These are phyloP conservation scores for Yamagishiella unicocca DNA, from an alignment of 139 green algal genomes.

Conservation along the genomic window DNA sequence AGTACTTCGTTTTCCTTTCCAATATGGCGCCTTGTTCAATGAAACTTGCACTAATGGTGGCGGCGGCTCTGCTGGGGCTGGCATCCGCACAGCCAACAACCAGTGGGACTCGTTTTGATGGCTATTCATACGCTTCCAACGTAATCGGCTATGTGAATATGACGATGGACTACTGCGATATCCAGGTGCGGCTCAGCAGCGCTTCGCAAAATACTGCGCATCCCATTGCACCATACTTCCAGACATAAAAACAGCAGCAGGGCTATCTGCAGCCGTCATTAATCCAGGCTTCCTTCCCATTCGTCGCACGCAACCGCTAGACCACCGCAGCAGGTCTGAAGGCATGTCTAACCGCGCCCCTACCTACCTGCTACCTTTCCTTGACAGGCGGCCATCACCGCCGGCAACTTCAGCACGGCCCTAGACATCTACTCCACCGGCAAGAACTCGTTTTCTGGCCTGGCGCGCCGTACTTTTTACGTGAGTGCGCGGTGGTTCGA, in stretches of 20 bases:
- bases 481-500: too few species aligned
- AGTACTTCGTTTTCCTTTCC: too few species aligned
- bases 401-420: conserved; percentile 4
- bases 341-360: too few species aligned
- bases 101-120: conserved; percentile 1
- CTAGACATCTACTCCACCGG: conserved; percentile 28
- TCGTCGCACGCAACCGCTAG: too few species aligned
- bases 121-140: conserved; percentile 6
- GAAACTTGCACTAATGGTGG: too few species aligned
- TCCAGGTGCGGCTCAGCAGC: conserved; percentile 17
- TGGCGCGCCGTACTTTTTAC: not conserved
- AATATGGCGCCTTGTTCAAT: too few species aligned
- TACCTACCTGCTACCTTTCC: not conserved
- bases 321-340: too few species aligned
- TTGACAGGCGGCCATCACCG: conserved; percentile 9
- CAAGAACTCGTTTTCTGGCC: conserved; percentile 31
- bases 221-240: too few species aligned
- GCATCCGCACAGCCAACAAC: conserved; percentile 1
- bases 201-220: too few species aligned
- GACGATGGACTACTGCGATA: conserved; percentile 31
- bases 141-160: conserved; percentile 38
- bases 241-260: too few species aligned
- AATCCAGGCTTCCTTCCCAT: too few species aligned
- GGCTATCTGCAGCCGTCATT: too few species aligned
- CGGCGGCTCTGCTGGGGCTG: not conserved